Percentiles rank a stretch among this genome's conserved stretches.
Conservation (phyloP, 371 early-diverging fungal genomes). For the Blastocladiella emersonii region DNA sequence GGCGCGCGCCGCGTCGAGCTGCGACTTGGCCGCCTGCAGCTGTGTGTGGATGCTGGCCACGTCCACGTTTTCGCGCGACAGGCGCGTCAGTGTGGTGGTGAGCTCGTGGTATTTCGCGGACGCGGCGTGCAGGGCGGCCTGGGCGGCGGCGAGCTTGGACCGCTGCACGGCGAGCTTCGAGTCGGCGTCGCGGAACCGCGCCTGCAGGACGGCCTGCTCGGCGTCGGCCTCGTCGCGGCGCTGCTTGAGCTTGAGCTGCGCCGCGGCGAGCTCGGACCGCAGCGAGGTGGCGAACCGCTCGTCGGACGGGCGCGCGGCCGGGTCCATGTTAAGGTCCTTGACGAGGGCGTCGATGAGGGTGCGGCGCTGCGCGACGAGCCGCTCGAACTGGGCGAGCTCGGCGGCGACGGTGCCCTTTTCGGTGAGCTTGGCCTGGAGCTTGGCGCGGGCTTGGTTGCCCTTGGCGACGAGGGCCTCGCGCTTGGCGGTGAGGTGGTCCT, state of each 20-base stretch:
- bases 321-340: too few species aligned
- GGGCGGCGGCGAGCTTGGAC: constrained; percentile 11
- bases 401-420: background rate
- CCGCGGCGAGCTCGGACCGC: constrained; percentile 4
- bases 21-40: background rate
- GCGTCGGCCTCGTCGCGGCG: constrained; percentile 1
- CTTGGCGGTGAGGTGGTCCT: background rate
- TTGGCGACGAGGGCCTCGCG: too few species aligned
- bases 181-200: constrained; percentile 9
- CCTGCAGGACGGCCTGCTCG: constrained; percentile 11
- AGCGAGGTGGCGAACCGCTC: background rate
- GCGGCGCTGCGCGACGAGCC: background rate
- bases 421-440: background rate
- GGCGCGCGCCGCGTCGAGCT: background rate
- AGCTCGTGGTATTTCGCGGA: background rate
- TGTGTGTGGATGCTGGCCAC: too few species aligned
- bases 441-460: background rate
- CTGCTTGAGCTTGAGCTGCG: background rate
- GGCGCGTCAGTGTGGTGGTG: background rate
- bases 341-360: background rate
- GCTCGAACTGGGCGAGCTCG: background rate
- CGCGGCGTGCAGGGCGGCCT: constrained; percentile 4
- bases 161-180: constrained; percentile 14
- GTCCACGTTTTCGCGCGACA: too few species aligned
- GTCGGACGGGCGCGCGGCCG: background rate